phyloP scores from a whole-genome alignment of 2,329 filamentous ascomycete species.

The Nemania serpens region DNA sequence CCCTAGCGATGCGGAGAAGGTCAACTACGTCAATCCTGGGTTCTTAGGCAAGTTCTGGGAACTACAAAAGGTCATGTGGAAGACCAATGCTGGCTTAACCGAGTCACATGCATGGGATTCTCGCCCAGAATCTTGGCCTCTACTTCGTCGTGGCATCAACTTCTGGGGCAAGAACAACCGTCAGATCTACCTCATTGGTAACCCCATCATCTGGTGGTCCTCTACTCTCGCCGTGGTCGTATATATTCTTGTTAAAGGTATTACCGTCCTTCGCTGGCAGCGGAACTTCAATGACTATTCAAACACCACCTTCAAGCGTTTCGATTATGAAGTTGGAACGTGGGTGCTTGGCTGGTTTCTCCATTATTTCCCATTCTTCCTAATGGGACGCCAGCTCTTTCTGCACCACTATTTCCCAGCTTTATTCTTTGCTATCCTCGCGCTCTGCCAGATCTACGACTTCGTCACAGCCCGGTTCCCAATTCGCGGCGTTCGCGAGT shows the following conservation, averaged over 20 bases:
- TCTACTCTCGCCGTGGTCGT: conserved; percentile 77
- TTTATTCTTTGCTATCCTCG: conserved; percentile 90
- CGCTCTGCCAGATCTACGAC: conserved; percentile 87
- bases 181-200: conserved; percentile 95
- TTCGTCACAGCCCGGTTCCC: conserved; percentile 77
- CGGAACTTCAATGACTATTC: conserved; percentile 87
- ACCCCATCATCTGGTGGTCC: conserved; percentile 93
- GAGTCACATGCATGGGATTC: conserved; percentile 99
- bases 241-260: conserved; percentile 83
- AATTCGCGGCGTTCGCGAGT: conserved; percentile 68
- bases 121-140: conserved; percentile 88
- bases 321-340: conserved; percentile 94
- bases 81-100: conserved; percentile 91
- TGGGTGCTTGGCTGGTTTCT: conserved; percentile 93
- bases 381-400: conserved; percentile 98
- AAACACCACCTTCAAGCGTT: conserved; percentile 85
- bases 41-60: conserved; percentile 99
- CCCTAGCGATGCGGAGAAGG: conserved; percentile 78
- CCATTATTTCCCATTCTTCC: conserved; percentile 98
- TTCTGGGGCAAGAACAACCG: conserved; percentile 96
- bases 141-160: conserved; percentile 93
- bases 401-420: conserved; percentile 98
- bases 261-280: conserved; percentile 92
- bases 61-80: conserved; percentile 98
- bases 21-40: conserved; percentile 92